phyloP scores from a whole-genome alignment of 164 flowering plant species.

The Malania oleifera region DNA sequence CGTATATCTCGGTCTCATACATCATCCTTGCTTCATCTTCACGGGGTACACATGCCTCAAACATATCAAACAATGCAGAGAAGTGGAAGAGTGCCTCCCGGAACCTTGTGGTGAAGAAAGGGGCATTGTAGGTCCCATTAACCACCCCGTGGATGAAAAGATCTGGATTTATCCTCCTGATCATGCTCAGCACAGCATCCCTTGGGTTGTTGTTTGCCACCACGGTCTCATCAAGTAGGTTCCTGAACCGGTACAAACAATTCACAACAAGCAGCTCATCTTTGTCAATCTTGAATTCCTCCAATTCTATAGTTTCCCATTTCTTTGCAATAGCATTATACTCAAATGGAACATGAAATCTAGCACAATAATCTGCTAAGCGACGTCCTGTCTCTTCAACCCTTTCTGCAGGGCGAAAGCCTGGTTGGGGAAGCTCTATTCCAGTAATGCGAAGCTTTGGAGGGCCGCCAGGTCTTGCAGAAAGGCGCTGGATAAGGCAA shows the following conservation, averaged over 20 bases:
- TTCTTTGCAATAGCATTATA: constrained; percentile 27
- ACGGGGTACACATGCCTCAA: constrained; percentile 21
- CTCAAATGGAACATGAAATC: constrained; percentile 35
- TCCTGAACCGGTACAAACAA: constrained; percentile 17
- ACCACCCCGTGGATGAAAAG: constrained; percentile 26
- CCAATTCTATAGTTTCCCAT: constrained; percentile 33
- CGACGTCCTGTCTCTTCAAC: constrained; percentile 40
- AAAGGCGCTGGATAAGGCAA: constrained; percentile 26
- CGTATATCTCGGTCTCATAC: constrained; percentile 30
- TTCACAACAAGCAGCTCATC: constrained; percentile 35
- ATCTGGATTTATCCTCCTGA: constrained; percentile 35
- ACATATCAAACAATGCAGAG: constrained; percentile 34
- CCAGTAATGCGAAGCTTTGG: constrained; percentile 42
- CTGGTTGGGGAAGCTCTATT: constrained; percentile 37
- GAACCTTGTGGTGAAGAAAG: constrained; percentile 37
- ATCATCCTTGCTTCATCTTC: constrained; percentile 21
- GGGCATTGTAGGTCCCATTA: constrained; percentile 38
- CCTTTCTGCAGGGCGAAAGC: constrained; percentile 35
- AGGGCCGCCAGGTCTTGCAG: constrained; percentile 26
- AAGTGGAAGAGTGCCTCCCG: constrained; percentile 35
- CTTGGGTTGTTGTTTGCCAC: constrained; percentile 29
- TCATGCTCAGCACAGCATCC: constrained; percentile 28
- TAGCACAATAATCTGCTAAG: constrained; percentile 27
- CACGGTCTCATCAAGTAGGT: constrained; percentile 34
- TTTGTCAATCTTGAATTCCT: constrained; percentile 21